These are phyloP conservation scores for Limonomyces culmigenus DNA, from an alignment of 1,284 basidiomycete genomes.

Conservation along the genomic window DNA sequence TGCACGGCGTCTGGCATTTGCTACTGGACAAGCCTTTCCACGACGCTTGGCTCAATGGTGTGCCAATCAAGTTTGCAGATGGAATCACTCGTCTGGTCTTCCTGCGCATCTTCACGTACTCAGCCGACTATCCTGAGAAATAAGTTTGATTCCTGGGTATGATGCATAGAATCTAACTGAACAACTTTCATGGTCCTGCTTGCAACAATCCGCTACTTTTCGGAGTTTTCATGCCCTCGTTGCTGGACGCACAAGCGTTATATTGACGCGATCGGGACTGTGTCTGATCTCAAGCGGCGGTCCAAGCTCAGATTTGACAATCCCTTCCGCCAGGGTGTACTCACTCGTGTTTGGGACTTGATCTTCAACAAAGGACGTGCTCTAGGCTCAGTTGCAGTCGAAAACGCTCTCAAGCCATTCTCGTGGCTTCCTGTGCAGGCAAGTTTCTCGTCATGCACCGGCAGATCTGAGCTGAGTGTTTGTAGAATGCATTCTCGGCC, in stretches of 20 bases:
- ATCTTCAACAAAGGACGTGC: no score
- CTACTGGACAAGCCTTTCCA: conserved; percentile 7
- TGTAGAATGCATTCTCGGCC: conserved; percentile 18
- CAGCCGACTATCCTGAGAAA: conserved; percentile 10
- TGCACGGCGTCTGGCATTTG: conserved; percentile 6
- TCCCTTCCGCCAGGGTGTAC: no score
- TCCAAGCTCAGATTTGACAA: no score
- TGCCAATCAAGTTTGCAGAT: conserved; percentile 6
- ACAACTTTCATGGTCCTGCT: conserved; percentile 6
- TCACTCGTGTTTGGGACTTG: no score
- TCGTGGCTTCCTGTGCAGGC: no score
- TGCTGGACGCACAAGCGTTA: no score
- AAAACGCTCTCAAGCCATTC: no score
- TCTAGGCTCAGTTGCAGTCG: no score
- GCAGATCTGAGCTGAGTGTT: no score
- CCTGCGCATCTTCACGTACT: conserved; percentile 8
- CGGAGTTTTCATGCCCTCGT: conserved; percentile 17
- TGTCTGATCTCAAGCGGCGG: no score
- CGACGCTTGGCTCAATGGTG: conserved; percentile 6
- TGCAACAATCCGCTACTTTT: conserved; percentile 15
- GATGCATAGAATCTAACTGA: conserved; percentile 3
- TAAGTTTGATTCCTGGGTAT: conserved; percentile 3
- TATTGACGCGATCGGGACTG: no score
- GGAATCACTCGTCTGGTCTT: conserved; percentile 6
- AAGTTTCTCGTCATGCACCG: no score